Conservation (phyloP, 345 rosid genomes). For the Corchorus capsularis region DNA sequence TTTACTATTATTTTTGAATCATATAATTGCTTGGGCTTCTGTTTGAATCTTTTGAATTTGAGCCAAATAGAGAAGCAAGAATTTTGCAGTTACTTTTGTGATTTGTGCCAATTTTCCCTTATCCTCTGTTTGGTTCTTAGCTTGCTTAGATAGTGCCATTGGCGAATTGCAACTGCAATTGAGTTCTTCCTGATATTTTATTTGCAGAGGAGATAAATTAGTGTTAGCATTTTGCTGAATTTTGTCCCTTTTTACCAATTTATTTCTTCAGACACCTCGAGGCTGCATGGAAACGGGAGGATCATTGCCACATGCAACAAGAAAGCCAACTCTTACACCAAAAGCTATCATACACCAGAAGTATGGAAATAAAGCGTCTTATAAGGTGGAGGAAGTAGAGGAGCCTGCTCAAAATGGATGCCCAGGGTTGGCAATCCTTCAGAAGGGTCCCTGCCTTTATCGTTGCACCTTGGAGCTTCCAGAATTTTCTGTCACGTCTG, state of each 20-base stretch:
- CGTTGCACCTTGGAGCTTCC: conserved; percentile 86
- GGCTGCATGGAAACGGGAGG: conserved; percentile 40
- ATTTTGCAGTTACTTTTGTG: background rate
- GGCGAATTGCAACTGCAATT: background rate
- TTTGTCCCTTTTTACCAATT: background rate
- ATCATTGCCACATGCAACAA: conserved; percentile 24
- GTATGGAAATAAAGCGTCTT: conserved; percentile 70
- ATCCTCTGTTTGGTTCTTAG: background rate
- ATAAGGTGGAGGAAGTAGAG: conserved; percentile 66
- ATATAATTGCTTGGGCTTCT: background rate
- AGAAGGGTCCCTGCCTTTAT: conserved; percentile 73
- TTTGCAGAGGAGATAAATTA: conserved; percentile 17
- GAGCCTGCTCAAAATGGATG: conserved; percentile 65
- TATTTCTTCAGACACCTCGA: conserved; percentile 1
- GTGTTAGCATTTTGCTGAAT: conserved; percentile 6
- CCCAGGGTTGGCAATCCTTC: conserved; percentile 80
- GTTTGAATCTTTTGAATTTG: background rate
- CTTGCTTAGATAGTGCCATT: background rate
- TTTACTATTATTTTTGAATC: too few relatives aligned
- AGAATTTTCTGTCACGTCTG: conserved; percentile 61
- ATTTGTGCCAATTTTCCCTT: background rate
- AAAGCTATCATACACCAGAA: conserved; percentile 75
- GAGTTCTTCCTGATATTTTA: background rate
- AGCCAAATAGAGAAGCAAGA: background rate
- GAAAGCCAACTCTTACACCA: conserved; percentile 56